Evolutionary conservation across 352 stramenopile genomes (phyloP).

Genomic region (Thraustochytrium sp.): DNA sequence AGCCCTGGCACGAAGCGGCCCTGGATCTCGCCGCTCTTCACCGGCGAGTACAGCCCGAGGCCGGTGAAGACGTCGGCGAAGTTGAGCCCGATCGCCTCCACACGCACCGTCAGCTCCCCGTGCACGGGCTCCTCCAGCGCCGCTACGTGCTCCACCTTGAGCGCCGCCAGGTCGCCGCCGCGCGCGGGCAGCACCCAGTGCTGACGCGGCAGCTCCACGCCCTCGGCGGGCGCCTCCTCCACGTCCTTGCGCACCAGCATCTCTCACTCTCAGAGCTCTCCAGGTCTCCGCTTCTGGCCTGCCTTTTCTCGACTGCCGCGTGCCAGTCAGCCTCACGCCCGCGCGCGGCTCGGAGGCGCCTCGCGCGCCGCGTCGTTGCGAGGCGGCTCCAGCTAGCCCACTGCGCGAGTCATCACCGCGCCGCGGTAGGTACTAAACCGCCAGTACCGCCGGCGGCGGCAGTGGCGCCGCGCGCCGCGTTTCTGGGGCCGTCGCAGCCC

Average conservation of each 20-base stretch:
- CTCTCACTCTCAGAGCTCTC: background rate
- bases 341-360: no score
- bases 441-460: no score
- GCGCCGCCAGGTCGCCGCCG: background rate
- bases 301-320: no score
- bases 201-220: background rate
- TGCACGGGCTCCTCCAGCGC: conserved; percentile 6
- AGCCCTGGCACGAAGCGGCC: conserved; percentile 49
- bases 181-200: conserved; percentile 14
- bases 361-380: no score
- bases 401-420: no score
- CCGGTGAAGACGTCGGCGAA: conserved; percentile 55
- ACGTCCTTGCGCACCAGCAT: background rate
- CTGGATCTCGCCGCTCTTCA: conserved; percentile 36
- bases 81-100: conserved; percentile 50
- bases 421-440: no score
- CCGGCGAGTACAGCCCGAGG: conserved; percentile 50
- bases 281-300: no score
- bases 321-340: no score
- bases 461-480: no score
- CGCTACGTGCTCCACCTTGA: background rate
- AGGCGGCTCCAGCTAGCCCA: no score
- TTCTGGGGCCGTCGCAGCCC: no score
- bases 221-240: background rate
- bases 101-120: conserved; percentile 13